A percentile compares a stretch with the other conserved stretches of the same genome.
Evolutionary conservation across 1,139 yeast genomes (phyloP).

Genomic region (Yamadazyma atlantica): DNA sequence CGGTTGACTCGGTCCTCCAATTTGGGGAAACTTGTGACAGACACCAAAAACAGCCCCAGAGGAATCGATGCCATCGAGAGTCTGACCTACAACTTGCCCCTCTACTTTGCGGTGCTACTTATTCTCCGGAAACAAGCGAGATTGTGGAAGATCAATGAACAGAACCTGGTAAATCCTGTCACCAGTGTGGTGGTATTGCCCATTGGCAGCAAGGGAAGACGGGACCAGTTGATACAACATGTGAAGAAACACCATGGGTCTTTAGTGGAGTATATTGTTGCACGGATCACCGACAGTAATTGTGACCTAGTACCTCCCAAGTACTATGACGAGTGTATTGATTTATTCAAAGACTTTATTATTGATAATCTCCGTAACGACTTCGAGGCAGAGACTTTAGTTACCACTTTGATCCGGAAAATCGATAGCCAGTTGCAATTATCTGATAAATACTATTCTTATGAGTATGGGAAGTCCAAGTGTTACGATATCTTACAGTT

Average conservation of each 20-base stretch:
- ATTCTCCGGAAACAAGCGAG: constrained; percentile 49
- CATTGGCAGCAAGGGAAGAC: constrained; percentile 23
- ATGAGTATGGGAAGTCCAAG: constrained; percentile 46
- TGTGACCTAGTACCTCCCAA: constrained; percentile 17
- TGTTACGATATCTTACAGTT: constrained; percentile 46
- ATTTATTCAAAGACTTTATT: constrained; percentile 48
- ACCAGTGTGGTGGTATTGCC: constrained; percentile 51
- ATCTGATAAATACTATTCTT: constrained; percentile 28
- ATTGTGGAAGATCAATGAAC: constrained; percentile 40
- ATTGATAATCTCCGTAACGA: constrained; percentile 48
- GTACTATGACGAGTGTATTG: constrained; percentile 35
- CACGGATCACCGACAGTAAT: constrained; percentile 16
- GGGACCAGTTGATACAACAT: constrained; percentile 7
- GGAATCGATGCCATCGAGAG: constrained; percentile 5
- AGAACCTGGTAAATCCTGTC: constrained; percentile 36
- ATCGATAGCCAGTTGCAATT: constrained; percentile 27
- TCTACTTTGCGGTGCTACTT: constrained; percentile 45
- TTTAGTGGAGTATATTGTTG: constrained; percentile 22
- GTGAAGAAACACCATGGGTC: constrained; percentile 20
- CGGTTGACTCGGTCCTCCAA: constrained; percentile 5
- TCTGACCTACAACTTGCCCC: constrained; percentile 17
- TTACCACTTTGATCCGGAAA: constrained; percentile 36
- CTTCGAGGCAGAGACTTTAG: constrained; percentile 32
- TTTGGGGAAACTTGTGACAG: constrained; percentile 17
- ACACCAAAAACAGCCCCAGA: neutral